Percentiles rank a stretch among this genome's conserved stretches.
These are phyloP conservation scores for Solanum corneliomulleri DNA, from an alignment of 257 asterid species.

Conservation along the genomic window DNA sequence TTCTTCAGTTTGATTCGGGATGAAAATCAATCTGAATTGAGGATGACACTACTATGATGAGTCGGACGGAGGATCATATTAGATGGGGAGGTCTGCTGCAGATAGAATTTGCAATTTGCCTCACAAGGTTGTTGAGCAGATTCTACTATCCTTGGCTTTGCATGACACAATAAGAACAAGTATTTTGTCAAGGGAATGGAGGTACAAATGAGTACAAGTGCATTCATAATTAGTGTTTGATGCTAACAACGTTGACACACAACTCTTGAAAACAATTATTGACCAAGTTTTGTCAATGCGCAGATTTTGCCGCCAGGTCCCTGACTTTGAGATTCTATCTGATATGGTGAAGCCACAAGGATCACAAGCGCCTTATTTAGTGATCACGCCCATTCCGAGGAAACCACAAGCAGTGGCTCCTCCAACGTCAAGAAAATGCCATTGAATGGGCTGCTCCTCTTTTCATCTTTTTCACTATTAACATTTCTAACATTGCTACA, in stretches of 20 bases:
- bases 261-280: neutral
- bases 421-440: conserved; percentile 22
- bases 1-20: no score
- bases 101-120: neutral
- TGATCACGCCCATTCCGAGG: neutral
- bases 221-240: neutral
- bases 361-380: neutral
- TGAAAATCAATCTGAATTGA: neutral
- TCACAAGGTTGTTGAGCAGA: neutral
- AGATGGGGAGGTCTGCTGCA: neutral
- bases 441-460: no score
- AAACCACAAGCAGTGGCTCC: neutral
- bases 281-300: neutral
- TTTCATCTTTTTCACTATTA: no score
- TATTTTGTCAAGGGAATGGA: neutral
- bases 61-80: neutral
- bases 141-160: neutral
- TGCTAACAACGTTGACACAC: neutral
- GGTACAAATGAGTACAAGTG: neutral
- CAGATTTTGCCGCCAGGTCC: neutral
- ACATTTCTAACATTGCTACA: no score
- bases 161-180: neutral
- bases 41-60: neutral
- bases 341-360: no score
- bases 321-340: no score